Evolutionary conservation across 371 early-diverging fungal genomes (phyloP).

Genomic region (Mucor piriformis): DNA sequence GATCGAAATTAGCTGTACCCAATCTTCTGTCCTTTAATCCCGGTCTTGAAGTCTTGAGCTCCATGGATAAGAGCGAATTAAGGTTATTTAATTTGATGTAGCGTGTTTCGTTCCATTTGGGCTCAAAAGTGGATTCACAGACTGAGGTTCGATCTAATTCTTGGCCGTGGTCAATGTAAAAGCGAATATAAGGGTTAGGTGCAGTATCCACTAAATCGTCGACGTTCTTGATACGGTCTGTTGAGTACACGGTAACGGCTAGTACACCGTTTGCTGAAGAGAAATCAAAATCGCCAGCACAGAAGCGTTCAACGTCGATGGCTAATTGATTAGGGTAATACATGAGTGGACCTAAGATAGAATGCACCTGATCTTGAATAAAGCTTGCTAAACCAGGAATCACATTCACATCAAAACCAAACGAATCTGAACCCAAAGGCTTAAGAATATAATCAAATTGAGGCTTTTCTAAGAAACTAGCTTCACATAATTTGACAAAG

Average conservation of each 20-base stretch:
- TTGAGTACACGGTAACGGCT: constrained; percentile 76
- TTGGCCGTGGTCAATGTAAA: constrained; percentile 76
- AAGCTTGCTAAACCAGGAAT: constrained; percentile 84
- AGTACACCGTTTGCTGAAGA: constrained; percentile 84
- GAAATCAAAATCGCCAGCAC: constrained; percentile 67
- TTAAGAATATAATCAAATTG: constrained; percentile 92
- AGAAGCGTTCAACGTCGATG: constrained; percentile 81
- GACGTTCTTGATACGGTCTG: constrained; percentile 74
- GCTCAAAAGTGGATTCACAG: constrained; percentile 59
- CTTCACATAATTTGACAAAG: constrained; percentile 86
- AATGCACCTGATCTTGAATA: constrained; percentile 79
- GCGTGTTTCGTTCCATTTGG: constrained; percentile 65
- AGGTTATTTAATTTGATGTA: constrained; percentile 61
- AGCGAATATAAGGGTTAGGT: constrained; percentile 82
- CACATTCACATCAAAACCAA: constrained; percentile 83
- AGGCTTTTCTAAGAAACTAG: constrained; percentile 90
- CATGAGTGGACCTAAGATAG: constrained; percentile 79
- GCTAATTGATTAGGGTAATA: constrained; percentile 83
- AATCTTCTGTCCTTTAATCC: constrained; percentile 43
- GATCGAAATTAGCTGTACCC: constrained; percentile 54
- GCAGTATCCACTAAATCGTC: constrained; percentile 52
- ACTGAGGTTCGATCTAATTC: constrained; percentile 70
- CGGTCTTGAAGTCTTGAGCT: constrained; percentile 36
- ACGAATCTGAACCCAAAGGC: constrained; percentile 89
- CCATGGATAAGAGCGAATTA: constrained; percentile 53